Evolutionary conservation across 2,329 filamentous ascomycete genomes (phyloP).

Genomic region (Exophiala spinifera): DNA sequence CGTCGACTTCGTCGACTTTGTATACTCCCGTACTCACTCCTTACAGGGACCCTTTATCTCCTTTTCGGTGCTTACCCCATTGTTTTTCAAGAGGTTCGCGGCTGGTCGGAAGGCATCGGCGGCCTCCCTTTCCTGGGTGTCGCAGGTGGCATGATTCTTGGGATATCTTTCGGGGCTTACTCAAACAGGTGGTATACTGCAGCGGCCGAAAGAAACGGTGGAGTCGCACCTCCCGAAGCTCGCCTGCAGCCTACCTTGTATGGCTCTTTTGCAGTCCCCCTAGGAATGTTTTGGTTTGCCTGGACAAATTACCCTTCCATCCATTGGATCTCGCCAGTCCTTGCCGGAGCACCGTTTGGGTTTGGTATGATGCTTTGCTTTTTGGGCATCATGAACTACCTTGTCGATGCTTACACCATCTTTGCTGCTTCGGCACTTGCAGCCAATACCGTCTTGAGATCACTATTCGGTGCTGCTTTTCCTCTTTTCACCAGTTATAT

Average conservation of each 20-base stretch:
- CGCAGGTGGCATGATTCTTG: constrained; percentile 62
- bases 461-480: constrained; percentile 73
- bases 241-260: no score
- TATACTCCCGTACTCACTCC: constrained; percentile 50
- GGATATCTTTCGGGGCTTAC: constrained; percentile 54
- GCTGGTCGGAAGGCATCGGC: constrained; percentile 59
- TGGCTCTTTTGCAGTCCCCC: no score
- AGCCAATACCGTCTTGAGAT: constrained; percentile 76
- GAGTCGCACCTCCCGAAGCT: constrained; percentile 63
- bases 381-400: constrained; percentile 41
- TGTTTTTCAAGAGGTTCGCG: constrained; percentile 60
- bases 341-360: constrained; percentile 39
- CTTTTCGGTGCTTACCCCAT: constrained; percentile 64
- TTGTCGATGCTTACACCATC: constrained; percentile 68
- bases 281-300: constrained; percentile 67
- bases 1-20: constrained; percentile 47
- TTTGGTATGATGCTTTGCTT: constrained; percentile 42
- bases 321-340: constrained; percentile 53
- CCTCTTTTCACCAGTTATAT: constrained; percentile 64
- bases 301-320: constrained; percentile 60
- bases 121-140: constrained; percentile 68
- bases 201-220: constrained; percentile 46
- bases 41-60: constrained; percentile 59
- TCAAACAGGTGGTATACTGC: constrained; percentile 55
- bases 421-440: constrained; percentile 74